Conservation (phyloP, 1,139 yeast genomes). For the Hyphopichia wangnamkhiaoensis region DNA sequence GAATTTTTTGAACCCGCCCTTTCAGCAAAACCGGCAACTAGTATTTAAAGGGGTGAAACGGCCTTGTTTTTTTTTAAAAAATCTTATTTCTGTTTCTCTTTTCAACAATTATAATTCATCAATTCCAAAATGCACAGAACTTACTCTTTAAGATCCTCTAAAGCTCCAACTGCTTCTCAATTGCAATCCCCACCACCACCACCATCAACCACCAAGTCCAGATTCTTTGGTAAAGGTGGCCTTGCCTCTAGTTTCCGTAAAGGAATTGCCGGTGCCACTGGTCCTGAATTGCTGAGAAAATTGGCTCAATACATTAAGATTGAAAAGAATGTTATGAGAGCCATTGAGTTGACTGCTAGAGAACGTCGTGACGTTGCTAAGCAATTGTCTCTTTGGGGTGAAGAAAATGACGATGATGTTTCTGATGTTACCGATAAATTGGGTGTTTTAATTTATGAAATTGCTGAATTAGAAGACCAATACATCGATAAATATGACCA, state of each 20-base stretch:
- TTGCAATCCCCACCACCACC: slow-evolving; percentile 95
- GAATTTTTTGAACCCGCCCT: not conserved
- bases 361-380: slow-evolving; percentile 97
- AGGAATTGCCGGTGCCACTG: slow-evolving; percentile 88
- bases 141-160: slow-evolving; percentile 88
- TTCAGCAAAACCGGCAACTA: not conserved
- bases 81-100: not conserved
- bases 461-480: slow-evolving; percentile 97
- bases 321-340: slow-evolving; percentile 95
- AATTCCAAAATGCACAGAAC: slow-evolving; percentile 85
- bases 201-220: slow-evolving; percentile 80
- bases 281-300: slow-evolving; percentile 93
- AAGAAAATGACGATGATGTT: slow-evolving; percentile 95
- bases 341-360: slow-evolving; percentile 88
- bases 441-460: slow-evolving; percentile 93
- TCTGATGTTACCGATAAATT: slow-evolving; percentile 96
- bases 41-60: slow-evolving; percentile 3
- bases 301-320: slow-evolving; percentile 88
- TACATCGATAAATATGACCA: slow-evolving; percentile 97
- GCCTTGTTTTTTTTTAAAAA: not conserved
- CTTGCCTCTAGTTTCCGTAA: slow-evolving; percentile 80
- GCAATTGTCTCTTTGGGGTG: slow-evolving; percentile 97
- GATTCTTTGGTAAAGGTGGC: slow-evolving; percentile 90
- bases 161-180: slow-evolving; percentile 97
- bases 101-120: not conserved